A percentile compares a stretch with the other conserved stretches of the same genome.
Conservation (phyloP, 2,329 filamentous ascomycete genomes). For the Chrysoporthe cubensis region DNA sequence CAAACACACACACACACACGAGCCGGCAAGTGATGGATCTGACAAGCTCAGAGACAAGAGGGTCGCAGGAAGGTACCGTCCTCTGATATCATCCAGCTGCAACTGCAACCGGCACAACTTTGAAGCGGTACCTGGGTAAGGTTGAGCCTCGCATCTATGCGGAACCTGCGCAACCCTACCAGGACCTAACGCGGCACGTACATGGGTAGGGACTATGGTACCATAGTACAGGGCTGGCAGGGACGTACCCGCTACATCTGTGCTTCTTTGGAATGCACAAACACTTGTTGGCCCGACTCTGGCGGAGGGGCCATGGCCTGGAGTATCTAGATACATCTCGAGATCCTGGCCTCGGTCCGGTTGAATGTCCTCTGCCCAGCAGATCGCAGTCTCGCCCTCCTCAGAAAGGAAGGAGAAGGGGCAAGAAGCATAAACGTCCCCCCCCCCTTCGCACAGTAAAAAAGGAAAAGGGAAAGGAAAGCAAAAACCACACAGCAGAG, state of each 20-base stretch:
- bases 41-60: conserved; percentile 5
- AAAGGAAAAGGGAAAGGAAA: too few species aligned
- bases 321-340: background rate
- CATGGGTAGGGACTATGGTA: background rate
- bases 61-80: background rate
- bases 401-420: conserved; percentile 3
- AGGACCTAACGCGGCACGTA: conserved; percentile 2
- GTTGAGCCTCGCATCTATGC: conserved; percentile 24
- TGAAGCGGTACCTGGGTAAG: conserved; percentile 16
- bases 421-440: background rate
- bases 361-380: background rate
- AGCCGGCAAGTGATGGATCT: conserved; percentile 3
- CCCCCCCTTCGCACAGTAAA: too few species aligned
- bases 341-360: background rate
- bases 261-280: background rate
- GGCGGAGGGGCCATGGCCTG: background rate
- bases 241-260: background rate
- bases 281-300: background rate
- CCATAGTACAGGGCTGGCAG: conserved; percentile 1
- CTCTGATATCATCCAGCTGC: conserved; percentile 13
- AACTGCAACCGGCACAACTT: conserved; percentile 11
- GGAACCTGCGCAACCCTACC: conserved; percentile 6
- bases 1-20: background rate
- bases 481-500: too few species aligned
- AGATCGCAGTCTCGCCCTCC: background rate